Base-by-base conservation (phyloP, 2,329 filamentous ascomycete species). In the Talaromyces sp. region DNA sequence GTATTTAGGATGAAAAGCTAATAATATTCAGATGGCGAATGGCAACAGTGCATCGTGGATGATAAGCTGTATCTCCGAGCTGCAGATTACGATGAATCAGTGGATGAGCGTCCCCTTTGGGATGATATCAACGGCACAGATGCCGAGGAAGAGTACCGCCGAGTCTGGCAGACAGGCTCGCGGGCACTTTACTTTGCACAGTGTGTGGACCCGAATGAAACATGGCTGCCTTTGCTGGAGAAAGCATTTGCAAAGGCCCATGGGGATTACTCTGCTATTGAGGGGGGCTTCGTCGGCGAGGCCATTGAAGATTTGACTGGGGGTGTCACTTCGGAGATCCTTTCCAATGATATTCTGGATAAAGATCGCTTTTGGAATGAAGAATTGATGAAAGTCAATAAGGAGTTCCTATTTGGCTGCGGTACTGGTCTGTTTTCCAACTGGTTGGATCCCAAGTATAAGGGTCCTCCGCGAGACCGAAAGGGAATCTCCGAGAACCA, bases 21-120 rank as follows among this genome's bases (percentile, higher is more conserved):
- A 83, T 14, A 3, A 16, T 20, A 3, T 24, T 5, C 20, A 49
- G 90, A 93, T 62, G 91, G 91, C 48, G 90, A 94, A 72, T 96
- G 91, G 91, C 89, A 93, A 51, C 91, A 91, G 63, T 91, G 89
- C 52, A 92, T 96, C 56, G 86, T 96, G 54, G 91, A 96, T 66
- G 91, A 96, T 71, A 95, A 95, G 73, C 80, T 96, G 2, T 95
- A 90, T 69, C 82, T 96, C 16, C 89, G 87, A 54, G 90, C 89
- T 1, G 88, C 90, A 4, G 87, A 89, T 66, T 95, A 90, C 76
- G 89, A 95, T 60, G 89, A 90, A 30, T 87, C 85, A 1, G 86
- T 88, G 46, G 82, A 89, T 68, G 88, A 91, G 66, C 84, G 89
- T 35, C 82, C 89, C 49, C 78, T 91, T 20, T 82, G 91, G 66